phyloP scores from a whole-genome alignment of 805 yeast genomes.

The Zygosaccharomyces pseudorouxii region DNA sequence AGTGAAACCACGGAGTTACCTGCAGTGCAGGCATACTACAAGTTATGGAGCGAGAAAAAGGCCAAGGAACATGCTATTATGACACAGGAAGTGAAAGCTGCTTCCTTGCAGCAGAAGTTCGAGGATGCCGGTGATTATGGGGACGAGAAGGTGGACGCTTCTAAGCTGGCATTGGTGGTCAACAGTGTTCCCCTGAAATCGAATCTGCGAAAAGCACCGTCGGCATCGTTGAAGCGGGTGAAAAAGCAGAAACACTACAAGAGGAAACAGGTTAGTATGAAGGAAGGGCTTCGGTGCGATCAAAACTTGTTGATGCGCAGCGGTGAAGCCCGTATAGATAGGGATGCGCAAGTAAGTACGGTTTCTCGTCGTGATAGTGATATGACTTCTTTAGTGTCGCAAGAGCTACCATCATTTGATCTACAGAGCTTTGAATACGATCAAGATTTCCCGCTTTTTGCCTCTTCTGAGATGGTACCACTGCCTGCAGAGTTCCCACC shows the following conservation, averaged over 20 bases:
- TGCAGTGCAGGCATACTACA: constrained; percentile 67
- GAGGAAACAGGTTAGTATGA: neutral
- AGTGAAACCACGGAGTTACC: constrained; percentile 33
- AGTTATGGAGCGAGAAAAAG: constrained; percentile 59
- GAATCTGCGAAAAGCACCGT: neutral
- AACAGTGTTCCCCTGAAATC: neutral
- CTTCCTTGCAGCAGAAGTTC: constrained; percentile 42
- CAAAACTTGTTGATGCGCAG: too few relatives aligned
- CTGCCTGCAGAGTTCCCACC: neutral
- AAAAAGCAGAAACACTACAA: neutral
- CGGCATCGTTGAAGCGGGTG: constrained; percentile 3
- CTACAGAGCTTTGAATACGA: neutral
- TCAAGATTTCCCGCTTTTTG: neutral
- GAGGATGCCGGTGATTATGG: constrained; percentile 38
- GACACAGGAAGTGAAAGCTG: constrained; percentile 39
- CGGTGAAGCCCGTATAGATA: too few relatives aligned
- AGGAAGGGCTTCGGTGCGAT: too few relatives aligned
- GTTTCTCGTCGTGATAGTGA: neutral
- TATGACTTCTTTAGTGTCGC: neutral
- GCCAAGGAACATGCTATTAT: constrained; percentile 49
- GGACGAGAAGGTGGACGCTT: constrained; percentile 32
- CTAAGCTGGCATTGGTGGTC: constrained; percentile 12
- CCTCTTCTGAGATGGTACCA: neutral
- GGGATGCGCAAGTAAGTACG: too few relatives aligned
- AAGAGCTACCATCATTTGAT: neutral